A percentile compares a stretch with the other conserved stretches of the same genome.
Evolutionary conservation across 1,139 yeast species (phyloP).

Genomic region (Diutina sp.): DNA sequence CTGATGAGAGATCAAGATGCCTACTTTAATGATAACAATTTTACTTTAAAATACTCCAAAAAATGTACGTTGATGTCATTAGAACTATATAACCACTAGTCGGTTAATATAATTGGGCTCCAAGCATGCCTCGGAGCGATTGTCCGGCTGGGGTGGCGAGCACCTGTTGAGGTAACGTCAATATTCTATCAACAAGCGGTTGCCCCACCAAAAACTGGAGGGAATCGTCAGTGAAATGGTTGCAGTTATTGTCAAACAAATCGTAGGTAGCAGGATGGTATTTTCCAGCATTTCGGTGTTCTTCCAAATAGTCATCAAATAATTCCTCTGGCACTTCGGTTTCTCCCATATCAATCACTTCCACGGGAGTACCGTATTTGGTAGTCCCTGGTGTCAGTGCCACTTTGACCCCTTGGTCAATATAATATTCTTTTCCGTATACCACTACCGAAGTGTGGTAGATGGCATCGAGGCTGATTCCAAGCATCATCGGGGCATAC

Average conservation of each 20-base stretch:
- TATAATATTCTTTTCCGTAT: constrained; percentile 41
- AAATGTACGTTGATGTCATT: neutral
- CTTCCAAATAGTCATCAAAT: constrained; percentile 10
- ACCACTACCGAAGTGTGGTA: constrained; percentile 59
- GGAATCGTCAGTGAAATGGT: constrained; percentile 49
- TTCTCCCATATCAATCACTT: constrained; percentile 39
- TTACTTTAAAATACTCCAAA: neutral
- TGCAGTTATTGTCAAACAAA: constrained; percentile 55
- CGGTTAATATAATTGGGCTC: neutral
- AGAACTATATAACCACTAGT: neutral
- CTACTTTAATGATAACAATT: no score
- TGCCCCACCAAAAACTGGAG: constrained; percentile 48
- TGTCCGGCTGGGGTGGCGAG: constrained; percentile 49
- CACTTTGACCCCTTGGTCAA: constrained; percentile 46
- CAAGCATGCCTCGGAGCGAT: constrained; percentile 21
- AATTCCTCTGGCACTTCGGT: neutral
- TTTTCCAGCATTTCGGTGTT: constrained; percentile 11
- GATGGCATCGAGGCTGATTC: constrained; percentile 42
- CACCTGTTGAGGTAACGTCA: constrained; percentile 42
- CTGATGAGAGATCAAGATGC: neutral
- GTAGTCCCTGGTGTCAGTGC: constrained; percentile 34
- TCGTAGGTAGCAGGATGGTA: constrained; percentile 41
- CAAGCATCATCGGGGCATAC: constrained; percentile 32
- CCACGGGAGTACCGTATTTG: constrained; percentile 47
- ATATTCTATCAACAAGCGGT: constrained; percentile 34